These are phyloP conservation scores for Alisma plantagoaquatica DNA, from an alignment of 106 monocot genomes.

Conservation along the genomic window DNA sequence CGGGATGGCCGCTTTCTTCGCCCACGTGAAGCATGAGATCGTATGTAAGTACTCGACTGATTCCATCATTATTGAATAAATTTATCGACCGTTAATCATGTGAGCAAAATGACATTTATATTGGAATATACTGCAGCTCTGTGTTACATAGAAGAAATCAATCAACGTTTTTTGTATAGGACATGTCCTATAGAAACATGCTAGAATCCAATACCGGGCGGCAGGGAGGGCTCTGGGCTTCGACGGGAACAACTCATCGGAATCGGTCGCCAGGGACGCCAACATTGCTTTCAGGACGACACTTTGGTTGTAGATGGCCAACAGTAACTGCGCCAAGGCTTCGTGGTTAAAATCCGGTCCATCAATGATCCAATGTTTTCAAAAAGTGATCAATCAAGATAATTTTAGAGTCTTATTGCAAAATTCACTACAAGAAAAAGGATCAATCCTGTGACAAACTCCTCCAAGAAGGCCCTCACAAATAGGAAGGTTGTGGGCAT, in stretches of 20 bases:
- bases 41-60: conserved; percentile 8
- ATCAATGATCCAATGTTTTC: conserved; percentile 43
- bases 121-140: conserved; percentile 9
- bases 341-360: conserved; percentile 37
- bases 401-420: no score
- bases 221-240: conserved; percentile 43
- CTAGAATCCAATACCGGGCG: conserved; percentile 65
- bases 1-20: conserved; percentile 40
- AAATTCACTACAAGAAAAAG: no score
- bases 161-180: conserved; percentile 31
- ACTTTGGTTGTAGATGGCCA: conserved; percentile 50
- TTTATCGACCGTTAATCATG: not conserved
- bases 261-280: conserved; percentile 26
- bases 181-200: conserved; percentile 42
- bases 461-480: no score
- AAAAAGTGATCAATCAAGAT: no score
- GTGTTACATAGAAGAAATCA: conserved; percentile 46
- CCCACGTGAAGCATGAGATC: conserved; percentile 32
- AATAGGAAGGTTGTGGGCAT: no score
- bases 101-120: not conserved
- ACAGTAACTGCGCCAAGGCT: conserved; percentile 33
- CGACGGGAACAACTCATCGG: conserved; percentile 37
- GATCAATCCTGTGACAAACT: no score
- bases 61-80: not conserved
- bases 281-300: conserved; percentile 36